These are phyloP conservation scores for Peronospora belbahrii DNA, from an alignment of 352 stramenopile species.

Conservation along the genomic window DNA sequence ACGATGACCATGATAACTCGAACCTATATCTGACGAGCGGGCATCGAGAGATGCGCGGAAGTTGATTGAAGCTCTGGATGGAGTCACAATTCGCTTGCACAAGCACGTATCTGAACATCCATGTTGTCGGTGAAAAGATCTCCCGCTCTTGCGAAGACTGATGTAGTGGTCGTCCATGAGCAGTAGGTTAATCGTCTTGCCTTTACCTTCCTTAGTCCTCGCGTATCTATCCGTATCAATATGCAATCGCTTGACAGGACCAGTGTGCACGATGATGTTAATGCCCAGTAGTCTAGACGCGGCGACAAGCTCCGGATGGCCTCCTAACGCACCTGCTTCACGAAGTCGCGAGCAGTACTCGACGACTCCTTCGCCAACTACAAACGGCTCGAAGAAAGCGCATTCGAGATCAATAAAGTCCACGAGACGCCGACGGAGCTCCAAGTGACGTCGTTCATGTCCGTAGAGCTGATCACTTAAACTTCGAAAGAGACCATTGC, in stretches of 20 bases:
- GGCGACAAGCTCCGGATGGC: constrained; percentile 52
- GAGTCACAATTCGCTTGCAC: constrained; percentile 21
- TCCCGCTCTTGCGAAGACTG: constrained; percentile 32
- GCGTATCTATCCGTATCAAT: constrained; percentile 36
- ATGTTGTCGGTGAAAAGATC: constrained; percentile 16
- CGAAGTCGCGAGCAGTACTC: constrained; percentile 49
- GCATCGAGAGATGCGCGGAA: constrained; percentile 10
- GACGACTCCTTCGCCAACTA: constrained; percentile 24
- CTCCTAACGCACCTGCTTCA: constrained; percentile 48
- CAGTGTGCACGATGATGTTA: constrained; percentile 55
- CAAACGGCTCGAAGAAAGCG: constrained; percentile 36
- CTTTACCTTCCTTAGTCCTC: constrained; percentile 22
- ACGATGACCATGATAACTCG: constrained; percentile 8
- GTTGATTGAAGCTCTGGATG: constrained; percentile 23
- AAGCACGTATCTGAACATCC: constrained; percentile 27
- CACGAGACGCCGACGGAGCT: constrained; percentile 40
- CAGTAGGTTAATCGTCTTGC: constrained; percentile 36
- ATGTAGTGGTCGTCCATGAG: constrained; percentile 46
- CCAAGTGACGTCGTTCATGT: constrained; percentile 33
- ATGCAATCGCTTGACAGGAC: constrained; percentile 37
- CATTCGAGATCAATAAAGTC: constrained; percentile 47
- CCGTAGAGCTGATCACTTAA: constrained; percentile 60
- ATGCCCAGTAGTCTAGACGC: constrained; percentile 45
- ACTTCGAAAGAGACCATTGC: constrained; percentile 54
- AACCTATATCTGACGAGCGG: constrained; percentile 16